Evolutionary conservation across 2,329 filamentous ascomycete genomes (phyloP).

Genomic region (Lanzia echinophila): DNA sequence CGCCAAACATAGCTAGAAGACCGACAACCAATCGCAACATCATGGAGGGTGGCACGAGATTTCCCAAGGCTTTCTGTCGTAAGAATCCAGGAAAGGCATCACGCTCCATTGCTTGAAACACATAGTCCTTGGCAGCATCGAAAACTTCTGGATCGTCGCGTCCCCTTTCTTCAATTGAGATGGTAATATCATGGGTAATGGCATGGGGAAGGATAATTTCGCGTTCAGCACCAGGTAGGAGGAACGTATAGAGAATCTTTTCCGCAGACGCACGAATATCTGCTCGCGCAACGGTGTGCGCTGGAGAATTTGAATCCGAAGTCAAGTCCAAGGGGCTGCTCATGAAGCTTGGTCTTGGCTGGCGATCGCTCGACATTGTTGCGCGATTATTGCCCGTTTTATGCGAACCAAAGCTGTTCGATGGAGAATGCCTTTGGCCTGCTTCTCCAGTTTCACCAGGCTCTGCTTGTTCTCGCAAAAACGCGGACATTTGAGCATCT

Average conservation of each 20-base stretch:
- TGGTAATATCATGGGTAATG: slow-evolving; percentile 80
- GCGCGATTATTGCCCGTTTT: slow-evolving; percentile 32
- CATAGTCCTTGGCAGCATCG: slow-evolving; percentile 95
- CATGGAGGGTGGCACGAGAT: slow-evolving; percentile 85
- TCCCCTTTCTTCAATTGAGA: slow-evolving; percentile 81
- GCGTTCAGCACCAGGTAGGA: slow-evolving; percentile 89
- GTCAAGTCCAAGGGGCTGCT: slow-evolving; percentile 56
- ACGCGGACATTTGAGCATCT: slow-evolving; percentile 87
- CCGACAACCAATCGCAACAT: slow-evolving; percentile 81
- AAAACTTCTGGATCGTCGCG: slow-evolving; percentile 97
- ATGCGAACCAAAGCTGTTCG: slow-evolving; percentile 32
- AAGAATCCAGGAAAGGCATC: slow-evolving; percentile 98
- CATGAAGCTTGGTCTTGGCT: slow-evolving; percentile 47
- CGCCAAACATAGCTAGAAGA: slow-evolving; percentile 79
- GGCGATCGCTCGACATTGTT: slow-evolving; percentile 43
- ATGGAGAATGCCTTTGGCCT: slow-evolving; percentile 49
- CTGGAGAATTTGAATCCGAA: slow-evolving; percentile 74
- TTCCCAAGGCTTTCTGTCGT: slow-evolving; percentile 89
- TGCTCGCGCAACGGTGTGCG: slow-evolving; percentile 75
- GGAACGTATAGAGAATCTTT: slow-evolving; percentile 97
- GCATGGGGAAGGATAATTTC: slow-evolving; percentile 89
- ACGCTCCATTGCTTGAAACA: slow-evolving; percentile 98
- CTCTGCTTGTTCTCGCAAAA: slow-evolving; percentile 62
- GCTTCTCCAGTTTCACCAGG: slow-evolving; percentile 34
- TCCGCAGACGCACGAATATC: slow-evolving; percentile 92